Evolutionary conservation across 1,284 basidiomycete species (phyloP), one percentile per base, ranked within the genome.

Genomic region (Trametes sp.): DNA sequence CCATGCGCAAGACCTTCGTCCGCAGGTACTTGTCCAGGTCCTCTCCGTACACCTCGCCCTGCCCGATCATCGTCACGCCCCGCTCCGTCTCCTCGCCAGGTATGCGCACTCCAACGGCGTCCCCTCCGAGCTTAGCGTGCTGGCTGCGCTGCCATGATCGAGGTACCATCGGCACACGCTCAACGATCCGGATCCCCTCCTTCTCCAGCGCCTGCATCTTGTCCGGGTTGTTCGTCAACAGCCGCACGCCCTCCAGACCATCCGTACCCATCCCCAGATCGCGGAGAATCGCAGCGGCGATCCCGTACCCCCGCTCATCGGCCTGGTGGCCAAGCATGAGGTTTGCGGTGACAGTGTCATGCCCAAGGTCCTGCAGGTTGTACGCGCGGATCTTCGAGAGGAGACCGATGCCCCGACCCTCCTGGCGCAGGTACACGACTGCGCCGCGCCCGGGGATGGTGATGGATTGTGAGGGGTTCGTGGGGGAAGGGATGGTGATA

Each of bases 341-440:
- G 77, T 99, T 99, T 46, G 98, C 98, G 9, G 93, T 91, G 69
- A 99, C 98, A 3, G 98, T 99, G 79, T 99, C 98, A 74, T 98
- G 95, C 0, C 98, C 98, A 59, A 99, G 83, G 75, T 99, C 98
- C 76, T 99, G 98, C 31, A 99, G 82, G 74, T 99, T 99, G 82
- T 99, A 99, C 13, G 98, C 98, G 54, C 94, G 88, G 62, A 99
- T 93, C 77, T 99, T 99, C 64, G 96, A 96, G 38, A 98, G 80
- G 5, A 99, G 81, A 0, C 98, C 98, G 68, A 99, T 99, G 2
- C 98, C 98, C 21, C 98, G 89, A n/a, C 98, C 98, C 77, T 99
- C 98, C 77, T 99, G 98, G 16, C 98, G 90, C 66, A 99, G 87
- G 78, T 99, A 99, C 62, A 99, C 87, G 61, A 99, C 91, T 3